Conservation (phyloP, 2,329 filamentous ascomycete genomes). For the Atkinsonella texensis region DNA sequence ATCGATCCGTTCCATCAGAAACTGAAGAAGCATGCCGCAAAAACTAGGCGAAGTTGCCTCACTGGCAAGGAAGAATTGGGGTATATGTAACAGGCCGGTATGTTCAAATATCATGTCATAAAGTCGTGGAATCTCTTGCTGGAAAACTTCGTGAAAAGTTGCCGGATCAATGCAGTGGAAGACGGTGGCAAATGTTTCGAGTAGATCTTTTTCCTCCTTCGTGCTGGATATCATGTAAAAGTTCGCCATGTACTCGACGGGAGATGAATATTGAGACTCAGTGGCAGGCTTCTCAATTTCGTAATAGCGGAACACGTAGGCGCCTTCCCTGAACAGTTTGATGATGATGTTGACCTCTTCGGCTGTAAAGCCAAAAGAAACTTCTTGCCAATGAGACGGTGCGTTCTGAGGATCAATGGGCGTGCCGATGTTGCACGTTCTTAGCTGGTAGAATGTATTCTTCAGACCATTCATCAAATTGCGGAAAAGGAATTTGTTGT, state of each 20-base stretch:
- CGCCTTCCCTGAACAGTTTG: conserved; percentile 93
- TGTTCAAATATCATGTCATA: conserved; percentile 99
- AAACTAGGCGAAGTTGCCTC: conserved; percentile 97
- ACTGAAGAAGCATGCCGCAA: conserved; percentile 94
- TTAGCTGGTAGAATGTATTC: conserved; percentile 90
- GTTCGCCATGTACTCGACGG: conserved; percentile 86
- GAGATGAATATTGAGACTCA: conserved; percentile 65
- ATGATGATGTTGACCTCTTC: conserved; percentile 95
- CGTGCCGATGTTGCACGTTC: conserved; percentile 69
- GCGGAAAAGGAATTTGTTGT: conserved; percentile 97
- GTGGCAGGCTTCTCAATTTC: conserved; percentile 68
- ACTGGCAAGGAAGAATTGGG: conserved; percentile 96
- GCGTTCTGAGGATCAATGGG: conserved; percentile 66
- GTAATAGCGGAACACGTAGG: conserved; percentile 94
- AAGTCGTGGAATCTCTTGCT: conserved; percentile 89
- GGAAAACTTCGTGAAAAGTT: conserved; percentile 97
- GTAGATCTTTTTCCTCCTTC: conserved; percentile 92
- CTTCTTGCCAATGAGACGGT: conserved; percentile 85
- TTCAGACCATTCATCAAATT: conserved; percentile 93
- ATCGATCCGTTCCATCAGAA: conserved; percentile 92
- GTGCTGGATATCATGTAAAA: conserved; percentile 89
- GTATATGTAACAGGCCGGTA: conserved; percentile 82
- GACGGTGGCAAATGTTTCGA: conserved; percentile 95
- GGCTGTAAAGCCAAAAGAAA: conserved; percentile 90
- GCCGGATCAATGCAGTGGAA: conserved; percentile 98